Base-by-base conservation (phyloP, 2,329 filamentous ascomycete species). In the Thermoascus crustaceus region DNA sequence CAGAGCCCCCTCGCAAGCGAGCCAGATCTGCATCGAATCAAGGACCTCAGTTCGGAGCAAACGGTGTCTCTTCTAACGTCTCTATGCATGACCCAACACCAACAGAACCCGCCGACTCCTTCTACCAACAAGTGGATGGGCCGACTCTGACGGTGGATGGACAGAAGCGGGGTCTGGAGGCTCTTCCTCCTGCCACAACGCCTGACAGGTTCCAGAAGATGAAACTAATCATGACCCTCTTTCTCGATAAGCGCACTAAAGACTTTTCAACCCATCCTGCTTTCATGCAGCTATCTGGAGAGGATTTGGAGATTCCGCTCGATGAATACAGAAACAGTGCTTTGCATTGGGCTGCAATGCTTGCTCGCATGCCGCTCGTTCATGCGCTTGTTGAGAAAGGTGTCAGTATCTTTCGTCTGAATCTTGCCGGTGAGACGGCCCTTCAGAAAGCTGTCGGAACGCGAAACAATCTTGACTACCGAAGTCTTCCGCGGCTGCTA, bases 331-430 rank as follows among this genome's bases (percentile, higher is more conserved):
- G 57, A 16, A 68, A 96, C 53, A 96, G 87, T 11, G 88, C 88
- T 2, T 69, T 98, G 25, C 89, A 96, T 54, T 98, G 91, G 91
- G 91, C 91, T 2, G 87, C 91, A 4, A 95, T 91, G 4, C 71
- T 98, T 30, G 87, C 87, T 2, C 82, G 89, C 10, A 81, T 94
- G 56, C 76, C 84, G 1, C 71, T 98, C 4, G 69, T 96, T 38
- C 79, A 84, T 35, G 75, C 88, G 0, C 71, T 98, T 7, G 84
- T 96, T 37, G 72, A 78, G 4, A 82, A 82, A 30, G 91, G 91
- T 1, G 88, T 89, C 1, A 94, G 81, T 47, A 86, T 94, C 30
- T 85, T 81, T 55, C 77, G 91, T 19, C 82, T 94, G 1, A 98
- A 96, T 52, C 79, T 80, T 16, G 82, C 82, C 1, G 91, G 91